Percentiles rank a stretch among this genome's conserved stretches.
Evolutionary conservation across 345 rosid genomes (phyloP).

Genomic region (Linum lewisii): DNA sequence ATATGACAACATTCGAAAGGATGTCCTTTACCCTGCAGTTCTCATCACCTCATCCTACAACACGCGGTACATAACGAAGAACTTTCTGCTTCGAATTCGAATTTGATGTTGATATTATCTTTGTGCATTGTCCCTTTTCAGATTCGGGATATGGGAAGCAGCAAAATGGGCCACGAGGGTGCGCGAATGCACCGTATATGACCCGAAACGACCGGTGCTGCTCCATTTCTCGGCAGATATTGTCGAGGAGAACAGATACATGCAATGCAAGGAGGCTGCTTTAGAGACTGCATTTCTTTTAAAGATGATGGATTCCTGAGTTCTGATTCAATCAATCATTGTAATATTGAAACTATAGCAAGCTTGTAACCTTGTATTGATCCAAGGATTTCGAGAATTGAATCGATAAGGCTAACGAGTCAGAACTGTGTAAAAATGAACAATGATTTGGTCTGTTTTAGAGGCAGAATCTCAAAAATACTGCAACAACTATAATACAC

Average conservation of each 20-base stretch:
- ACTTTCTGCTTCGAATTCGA: constrained; percentile 1
- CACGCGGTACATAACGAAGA: constrained; percentile 43
- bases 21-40: constrained; percentile 67
- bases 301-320: constrained; percentile 58
- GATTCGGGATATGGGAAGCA: constrained; percentile 96
- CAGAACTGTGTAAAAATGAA: too few species aligned
- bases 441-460: too few species aligned
- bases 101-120: background rate
- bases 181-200: constrained; percentile 55
- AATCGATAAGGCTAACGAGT: too few species aligned
- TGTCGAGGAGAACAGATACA: constrained; percentile 79
- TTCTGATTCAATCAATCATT: constrained; percentile 14
- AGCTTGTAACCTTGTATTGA: too few species aligned
- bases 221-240: constrained; percentile 68
- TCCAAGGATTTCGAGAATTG: too few species aligned
- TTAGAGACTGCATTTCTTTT: constrained; percentile 68
- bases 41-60: constrained; percentile 74
- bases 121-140: constrained; percentile 20
- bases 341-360: too few species aligned
- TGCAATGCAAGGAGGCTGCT: constrained; percentile 67
- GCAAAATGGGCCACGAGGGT: constrained; percentile 86
- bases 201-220: constrained; percentile 55
- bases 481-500: too few species aligned
- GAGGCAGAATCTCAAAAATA: too few species aligned
- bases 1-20: constrained; percentile 72